Base-by-base conservation (phyloP, 2,329 filamentous ascomycete genomes). In the Pyrenochaeta sp. region DNA sequence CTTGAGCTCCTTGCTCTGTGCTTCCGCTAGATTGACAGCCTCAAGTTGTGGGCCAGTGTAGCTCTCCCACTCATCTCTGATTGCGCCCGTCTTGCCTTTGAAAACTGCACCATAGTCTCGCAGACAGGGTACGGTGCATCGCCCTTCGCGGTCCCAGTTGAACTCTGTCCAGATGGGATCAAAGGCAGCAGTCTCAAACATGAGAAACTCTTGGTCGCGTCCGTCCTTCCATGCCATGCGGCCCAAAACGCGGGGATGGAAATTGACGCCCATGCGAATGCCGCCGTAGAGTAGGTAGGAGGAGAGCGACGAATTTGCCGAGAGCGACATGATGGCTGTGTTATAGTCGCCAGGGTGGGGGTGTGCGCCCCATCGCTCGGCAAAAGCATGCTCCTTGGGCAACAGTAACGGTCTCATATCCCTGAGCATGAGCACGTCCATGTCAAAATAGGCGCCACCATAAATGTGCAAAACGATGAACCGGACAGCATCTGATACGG, bases 131-230 rank as follows among this genome's bases (percentile, higher is more conserved):
- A 85, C 77, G 0, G 82, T 83, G 64, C 83, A 85, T 32, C 76
- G 73, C 2, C 80, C 81, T 59, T 82, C 76, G 37, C 80, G 76
- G 31, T 79, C 82, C 77, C 79, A 82, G 60, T 84, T 83, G 66
- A 83, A 83, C 58, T 84, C 81, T 1, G 82, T 81, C 83, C 83
- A 85, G 61, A 85, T 83, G 0, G 83, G 82, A 58, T 85, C 83
- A 50, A 85, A 84, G 4, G 82, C 79, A 4, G 79, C 82, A 1
- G 82, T 84, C 65, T 85, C 82, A n/a, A 85, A 75, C 82, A 84
- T 85, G 9, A 80, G 74, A 46, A 84, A 80, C 51, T 85, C 82
- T 4, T 79, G 77, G 49, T 83, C 82, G 41, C 81, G 77, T 3
- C 78, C 77, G 54, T 85, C 83, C 61, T 84, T 84, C 73, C 82